A percentile compares a stretch with the other conserved stretches of the same genome.
Conservation (phyloP, 2,329 filamentous ascomycete species). For the Apiospora malaysiana region DNA sequence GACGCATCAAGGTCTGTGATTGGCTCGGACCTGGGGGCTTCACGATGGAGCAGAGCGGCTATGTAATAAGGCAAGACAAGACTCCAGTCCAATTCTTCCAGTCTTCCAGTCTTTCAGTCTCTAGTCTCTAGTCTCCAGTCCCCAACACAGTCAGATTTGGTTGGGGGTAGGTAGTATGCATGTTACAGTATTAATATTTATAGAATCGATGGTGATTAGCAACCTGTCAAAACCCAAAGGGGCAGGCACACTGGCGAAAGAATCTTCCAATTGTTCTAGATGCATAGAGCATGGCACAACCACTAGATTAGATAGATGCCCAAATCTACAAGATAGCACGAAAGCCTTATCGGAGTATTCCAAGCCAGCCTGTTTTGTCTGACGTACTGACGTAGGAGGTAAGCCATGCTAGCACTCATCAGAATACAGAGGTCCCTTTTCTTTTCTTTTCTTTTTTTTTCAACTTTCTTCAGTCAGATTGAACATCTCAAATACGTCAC, state of each 20-base stretch:
- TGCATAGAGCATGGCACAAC: background rate
- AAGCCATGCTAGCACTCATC: background rate
- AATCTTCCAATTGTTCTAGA: background rate
- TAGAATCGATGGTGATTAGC: background rate
- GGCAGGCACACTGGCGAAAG: background rate
- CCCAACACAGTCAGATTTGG: conserved; percentile 1
- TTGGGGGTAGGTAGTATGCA: background rate
- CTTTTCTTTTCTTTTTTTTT: too few species aligned
- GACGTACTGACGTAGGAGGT: background rate
- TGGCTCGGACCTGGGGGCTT: background rate
- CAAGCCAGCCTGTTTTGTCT: background rate
- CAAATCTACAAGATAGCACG: background rate
- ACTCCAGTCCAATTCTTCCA: too few species aligned
- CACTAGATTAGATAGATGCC: background rate
- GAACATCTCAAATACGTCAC: background rate
- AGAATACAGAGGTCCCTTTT: background rate
- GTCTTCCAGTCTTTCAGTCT: background rate
- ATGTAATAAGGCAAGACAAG: too few species aligned
- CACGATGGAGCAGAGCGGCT: background rate
- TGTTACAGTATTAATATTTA: too few species aligned
- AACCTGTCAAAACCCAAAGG: background rate
- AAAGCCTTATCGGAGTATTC: background rate
- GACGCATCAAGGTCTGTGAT: background rate
- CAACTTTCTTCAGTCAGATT: background rate
- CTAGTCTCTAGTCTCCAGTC: background rate